Evolutionary conservation across 2,329 filamentous ascomycete genomes (phyloP).

Genomic region (Colletotrichum trifolii): DNA sequence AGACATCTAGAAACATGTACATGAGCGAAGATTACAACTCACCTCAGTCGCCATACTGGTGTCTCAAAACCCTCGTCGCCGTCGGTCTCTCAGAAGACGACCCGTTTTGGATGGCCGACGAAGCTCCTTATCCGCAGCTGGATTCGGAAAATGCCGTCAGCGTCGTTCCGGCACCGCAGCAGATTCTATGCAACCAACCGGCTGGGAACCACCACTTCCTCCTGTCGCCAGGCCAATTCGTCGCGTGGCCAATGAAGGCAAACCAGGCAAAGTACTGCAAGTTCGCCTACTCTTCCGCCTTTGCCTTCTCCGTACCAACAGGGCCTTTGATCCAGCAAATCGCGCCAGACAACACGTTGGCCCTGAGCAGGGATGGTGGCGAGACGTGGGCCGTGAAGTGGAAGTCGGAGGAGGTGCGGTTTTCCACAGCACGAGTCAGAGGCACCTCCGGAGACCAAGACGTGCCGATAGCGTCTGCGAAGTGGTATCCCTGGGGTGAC

Average conservation of each 20-base stretch:
- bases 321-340: conserved; percentile 48
- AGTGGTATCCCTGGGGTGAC: conserved; percentile 44
- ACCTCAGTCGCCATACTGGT: conserved; percentile 66
- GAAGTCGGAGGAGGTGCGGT: conserved; percentile 40
- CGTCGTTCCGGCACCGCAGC: conserved; percentile 46
- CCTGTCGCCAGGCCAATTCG: conserved; percentile 53
- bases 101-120: conserved; percentile 57
- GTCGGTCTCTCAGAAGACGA: conserved; percentile 49
- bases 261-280: conserved; percentile 58
- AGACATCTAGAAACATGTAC: conserved; percentile 57
- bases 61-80: conserved; percentile 60
- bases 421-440: conserved; percentile 12
- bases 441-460: neutral
- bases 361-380: conserved; percentile 44
- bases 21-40: conserved; percentile 68
- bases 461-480: conserved; percentile 13
- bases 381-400: conserved; percentile 47
- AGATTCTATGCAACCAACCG: conserved; percentile 55
- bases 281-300: conserved; percentile 60
- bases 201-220: conserved; percentile 53
- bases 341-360: conserved; percentile 46
- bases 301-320: conserved; percentile 56
- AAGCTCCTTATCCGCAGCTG: conserved; percentile 43
- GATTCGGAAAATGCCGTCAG: neutral
- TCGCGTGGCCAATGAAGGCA: conserved; percentile 51